These are phyloP conservation scores for Podila epigama DNA, from an alignment of 192 early-diverging fungal species.

Conservation along the genomic window DNA sequence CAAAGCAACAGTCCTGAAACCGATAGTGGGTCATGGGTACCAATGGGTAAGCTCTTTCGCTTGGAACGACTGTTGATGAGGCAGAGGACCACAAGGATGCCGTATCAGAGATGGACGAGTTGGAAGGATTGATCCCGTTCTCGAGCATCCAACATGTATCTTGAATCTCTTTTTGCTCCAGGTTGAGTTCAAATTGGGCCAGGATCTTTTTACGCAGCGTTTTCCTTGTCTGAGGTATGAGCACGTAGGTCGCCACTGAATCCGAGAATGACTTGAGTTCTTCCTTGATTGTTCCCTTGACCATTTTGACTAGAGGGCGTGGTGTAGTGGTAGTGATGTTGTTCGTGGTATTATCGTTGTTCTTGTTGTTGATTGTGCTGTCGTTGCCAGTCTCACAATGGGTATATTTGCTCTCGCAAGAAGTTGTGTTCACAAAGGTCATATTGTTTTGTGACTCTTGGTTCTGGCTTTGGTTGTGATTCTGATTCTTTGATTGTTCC, in stretches of 20 bases:
- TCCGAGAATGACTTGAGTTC: slow-evolving; percentile 26
- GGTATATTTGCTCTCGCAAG: no score
- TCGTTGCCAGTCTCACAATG: background rate
- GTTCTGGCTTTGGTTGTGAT: no score
- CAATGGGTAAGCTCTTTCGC: slow-evolving; percentile 13
- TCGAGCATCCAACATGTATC: slow-evolving; percentile 36
- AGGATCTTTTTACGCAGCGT: slow-evolving; percentile 36
- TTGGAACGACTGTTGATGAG: background rate
- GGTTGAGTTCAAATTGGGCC: slow-evolving; percentile 25
- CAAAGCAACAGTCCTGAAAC: slow-evolving; percentile 44
- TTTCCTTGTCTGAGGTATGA: slow-evolving; percentile 36
- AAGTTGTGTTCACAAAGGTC: no score
- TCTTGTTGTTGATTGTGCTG: background rate
- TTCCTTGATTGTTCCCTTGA: slow-evolving; percentile 19
- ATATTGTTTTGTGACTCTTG: no score
- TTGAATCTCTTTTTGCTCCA: slow-evolving; percentile 33
- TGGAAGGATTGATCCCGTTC: slow-evolving; percentile 14
- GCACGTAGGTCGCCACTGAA: slow-evolving; percentile 36
- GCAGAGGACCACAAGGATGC: background rate
- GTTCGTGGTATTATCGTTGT: background rate
- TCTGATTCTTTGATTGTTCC: background rate
- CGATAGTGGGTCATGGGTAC: slow-evolving; percentile 43
- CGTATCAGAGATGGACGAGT: background rate
- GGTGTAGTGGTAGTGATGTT: background rate
- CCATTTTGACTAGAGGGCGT: background rate